A percentile compares a stretch with the other conserved stretches of the same genome.
Evolutionary conservation across 177 flowering plant genomes (phyloP).

Genomic region (Vitis hybrid): DNA sequence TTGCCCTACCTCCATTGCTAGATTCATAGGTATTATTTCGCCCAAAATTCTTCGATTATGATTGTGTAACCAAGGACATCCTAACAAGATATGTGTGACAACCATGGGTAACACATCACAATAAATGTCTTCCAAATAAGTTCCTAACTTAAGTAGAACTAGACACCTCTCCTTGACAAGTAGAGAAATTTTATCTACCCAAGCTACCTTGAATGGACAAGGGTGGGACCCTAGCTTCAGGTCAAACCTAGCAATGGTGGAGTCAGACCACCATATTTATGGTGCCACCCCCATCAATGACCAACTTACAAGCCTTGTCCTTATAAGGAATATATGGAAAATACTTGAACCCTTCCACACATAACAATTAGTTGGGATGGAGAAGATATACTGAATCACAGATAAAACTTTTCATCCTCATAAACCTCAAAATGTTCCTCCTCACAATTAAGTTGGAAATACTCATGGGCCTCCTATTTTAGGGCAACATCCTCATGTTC

Average conservation of each 20-base stretch:
- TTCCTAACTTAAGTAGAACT: not conserved
- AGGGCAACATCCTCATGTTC: no score
- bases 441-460: no score
- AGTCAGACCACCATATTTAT: not conserved
- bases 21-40: not conserved
- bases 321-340: not conserved
- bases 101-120: not conserved
- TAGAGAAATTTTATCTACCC: not conserved
- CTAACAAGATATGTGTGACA: not conserved
- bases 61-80: not conserved
- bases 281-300: not conserved
- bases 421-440: no score
- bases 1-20: not conserved
- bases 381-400: no score
- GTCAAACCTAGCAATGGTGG: not conserved
- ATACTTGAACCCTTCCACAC: not conserved
- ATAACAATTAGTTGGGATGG: not conserved
- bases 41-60: no score
- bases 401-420: no score
- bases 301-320: not conserved
- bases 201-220: not conserved
- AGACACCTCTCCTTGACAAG: not conserved
- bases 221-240: not conserved
- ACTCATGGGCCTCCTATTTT: no score
- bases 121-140: not conserved